phyloP scores from a whole-genome alignment of 176 grass and related monocot species.

The Alloteropsis semialata region DNA sequence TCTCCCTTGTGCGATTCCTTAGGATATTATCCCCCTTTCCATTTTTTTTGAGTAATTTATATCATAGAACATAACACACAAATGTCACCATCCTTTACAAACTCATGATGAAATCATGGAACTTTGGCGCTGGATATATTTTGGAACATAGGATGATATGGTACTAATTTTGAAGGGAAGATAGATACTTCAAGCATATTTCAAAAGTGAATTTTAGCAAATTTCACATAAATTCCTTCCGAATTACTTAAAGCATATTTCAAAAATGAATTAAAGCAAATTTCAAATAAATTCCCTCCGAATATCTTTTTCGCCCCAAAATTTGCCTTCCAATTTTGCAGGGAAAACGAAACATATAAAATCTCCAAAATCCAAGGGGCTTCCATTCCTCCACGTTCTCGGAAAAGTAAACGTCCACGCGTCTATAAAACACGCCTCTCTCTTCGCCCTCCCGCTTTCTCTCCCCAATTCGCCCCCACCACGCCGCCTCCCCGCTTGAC shows the following conservation, averaged over 20 bases:
- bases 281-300: neutral
- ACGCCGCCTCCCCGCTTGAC: slow-evolving; percentile 35
- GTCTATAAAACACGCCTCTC: slow-evolving; percentile 25
- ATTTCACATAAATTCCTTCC: neutral
- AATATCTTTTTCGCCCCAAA: neutral
- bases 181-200: neutral
- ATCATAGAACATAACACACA: neutral
- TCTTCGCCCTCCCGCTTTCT: neutral
- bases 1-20: no score
- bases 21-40: neutral
- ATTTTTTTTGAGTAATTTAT: neutral
- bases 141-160: neutral
- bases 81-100: neutral
- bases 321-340: neutral
- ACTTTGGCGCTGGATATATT: neutral
- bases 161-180: neutral
- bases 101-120: no score
- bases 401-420: slow-evolving; percentile 16
- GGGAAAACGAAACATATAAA: neutral
- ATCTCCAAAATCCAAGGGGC: neutral
- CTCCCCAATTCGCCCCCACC: neutral
- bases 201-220: neutral
- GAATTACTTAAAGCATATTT: neutral
- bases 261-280: neutral
- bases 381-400: slow-evolving; percentile 1